Conservation (phyloP, 2,329 filamentous ascomycete species). For the Trichoderma sp. region DNA sequence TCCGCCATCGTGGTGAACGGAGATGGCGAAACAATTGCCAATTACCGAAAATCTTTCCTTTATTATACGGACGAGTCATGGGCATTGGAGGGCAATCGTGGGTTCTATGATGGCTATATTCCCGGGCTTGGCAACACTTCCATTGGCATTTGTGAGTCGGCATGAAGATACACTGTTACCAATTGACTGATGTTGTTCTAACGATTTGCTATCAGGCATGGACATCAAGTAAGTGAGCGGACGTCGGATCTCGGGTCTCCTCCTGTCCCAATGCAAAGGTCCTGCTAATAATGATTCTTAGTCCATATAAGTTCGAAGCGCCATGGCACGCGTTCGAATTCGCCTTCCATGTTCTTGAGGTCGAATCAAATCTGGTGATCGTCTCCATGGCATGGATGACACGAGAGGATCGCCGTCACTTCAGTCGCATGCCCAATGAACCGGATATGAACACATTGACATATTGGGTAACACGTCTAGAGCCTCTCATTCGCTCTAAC, state of each 20-base stretch:
- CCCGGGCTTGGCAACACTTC: slow-evolving; percentile 54
- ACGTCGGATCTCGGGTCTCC: neutral
- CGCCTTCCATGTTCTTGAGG: slow-evolving; percentile 59
- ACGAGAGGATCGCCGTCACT: slow-evolving; percentile 51
- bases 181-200: neutral
- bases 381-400: slow-evolving; percentile 80
- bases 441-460: slow-evolving; percentile 73
- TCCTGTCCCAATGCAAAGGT: neutral
- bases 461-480: slow-evolving; percentile 74
- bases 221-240: slow-evolving; percentile 57
- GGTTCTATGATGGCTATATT: slow-evolving; percentile 53
- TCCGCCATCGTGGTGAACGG: slow-evolving; percentile 55
- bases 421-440: slow-evolving; percentile 53
- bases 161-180: neutral
- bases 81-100: slow-evolving; percentile 56
- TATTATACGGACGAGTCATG: slow-evolving; percentile 64
- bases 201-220: slow-evolving; percentile 43
- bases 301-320: slow-evolving; percentile 44
- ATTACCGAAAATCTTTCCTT: slow-evolving; percentile 63
- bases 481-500: slow-evolving; percentile 61
- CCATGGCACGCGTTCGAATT: slow-evolving; percentile 48
- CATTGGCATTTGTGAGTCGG: slow-evolving; percentile 55
- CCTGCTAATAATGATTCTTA: slow-evolving; percentile 14
- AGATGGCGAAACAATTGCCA: slow-evolving; percentile 60
- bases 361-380: slow-evolving; percentile 63